Conservation (phyloP, 805 yeast genomes). For the Candida ficus region DNA sequence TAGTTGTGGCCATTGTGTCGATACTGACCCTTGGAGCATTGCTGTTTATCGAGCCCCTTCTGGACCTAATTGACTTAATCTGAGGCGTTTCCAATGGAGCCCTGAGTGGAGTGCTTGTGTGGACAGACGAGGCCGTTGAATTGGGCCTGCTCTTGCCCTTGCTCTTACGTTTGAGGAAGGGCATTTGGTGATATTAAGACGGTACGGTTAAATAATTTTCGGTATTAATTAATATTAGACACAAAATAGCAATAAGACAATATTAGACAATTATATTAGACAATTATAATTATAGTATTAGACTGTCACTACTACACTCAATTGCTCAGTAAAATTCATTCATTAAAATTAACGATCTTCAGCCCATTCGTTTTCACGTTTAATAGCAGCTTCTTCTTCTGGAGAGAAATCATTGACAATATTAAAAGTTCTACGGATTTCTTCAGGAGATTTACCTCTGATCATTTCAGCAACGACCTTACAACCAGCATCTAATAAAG, state of each 20-base stretch:
- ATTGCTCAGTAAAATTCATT: too few relatives aligned
- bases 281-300: too few relatives aligned
- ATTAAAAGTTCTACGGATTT: conserved; percentile 73
- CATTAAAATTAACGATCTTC: conserved; percentile 58
- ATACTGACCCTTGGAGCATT: background rate
- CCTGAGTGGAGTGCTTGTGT: too few relatives aligned
- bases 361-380: conserved; percentile 89
- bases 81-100: conserved; percentile 1
- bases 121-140: background rate
- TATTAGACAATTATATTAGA: too few relatives aligned
- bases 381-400: conserved; percentile 83
- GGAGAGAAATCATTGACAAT: conserved; percentile 80
- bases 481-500: conserved; percentile 72
- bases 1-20: background rate
- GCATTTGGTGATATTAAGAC: too few relatives aligned
- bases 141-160: too few relatives aligned
- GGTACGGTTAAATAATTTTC: too few relatives aligned
- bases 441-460: conserved; percentile 74
- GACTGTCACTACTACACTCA: too few relatives aligned
- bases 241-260: background rate
- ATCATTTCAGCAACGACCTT: conserved; percentile 83
- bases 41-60: background rate
- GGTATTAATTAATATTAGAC: background rate
- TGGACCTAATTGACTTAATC: background rate
- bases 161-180: background rate